Evolutionary conservation across 768 basidiomycete species (phyloP).

Genomic region (Boletus fagicola): DNA sequence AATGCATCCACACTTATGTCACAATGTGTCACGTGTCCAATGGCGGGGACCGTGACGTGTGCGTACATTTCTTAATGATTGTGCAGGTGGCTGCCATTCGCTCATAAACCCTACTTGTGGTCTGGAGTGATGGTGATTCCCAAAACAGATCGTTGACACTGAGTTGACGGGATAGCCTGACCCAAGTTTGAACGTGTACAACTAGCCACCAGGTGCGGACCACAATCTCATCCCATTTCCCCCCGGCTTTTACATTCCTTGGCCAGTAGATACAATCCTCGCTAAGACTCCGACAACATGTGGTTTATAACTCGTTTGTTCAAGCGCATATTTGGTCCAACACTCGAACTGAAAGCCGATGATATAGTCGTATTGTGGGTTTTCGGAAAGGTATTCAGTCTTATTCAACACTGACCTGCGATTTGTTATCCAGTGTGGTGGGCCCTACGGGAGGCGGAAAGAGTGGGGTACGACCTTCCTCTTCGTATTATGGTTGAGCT

Average conservation of each 20-base stretch:
- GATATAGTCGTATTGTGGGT: slow-evolving; percentile 24
- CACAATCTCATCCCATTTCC: neutral
- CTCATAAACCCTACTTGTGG: neutral
- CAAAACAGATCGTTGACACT: neutral
- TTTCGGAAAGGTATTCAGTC: neutral
- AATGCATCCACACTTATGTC: no score
- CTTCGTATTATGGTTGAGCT: neutral
- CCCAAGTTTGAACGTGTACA: neutral
- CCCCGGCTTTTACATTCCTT: no score
- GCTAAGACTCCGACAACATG: neutral
- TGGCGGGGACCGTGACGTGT: no score
- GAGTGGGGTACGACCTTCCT: slow-evolving; percentile 11
- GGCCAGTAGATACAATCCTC: neutral
- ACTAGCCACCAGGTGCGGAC: neutral
- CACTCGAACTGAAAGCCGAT: neutral
- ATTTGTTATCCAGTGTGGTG: slow-evolving; percentile 7
- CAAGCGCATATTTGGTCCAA: neutral
- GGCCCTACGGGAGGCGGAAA: slow-evolving; percentile 23
- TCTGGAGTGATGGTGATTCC: neutral
- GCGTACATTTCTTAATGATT: neutral
- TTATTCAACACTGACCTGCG: neutral
- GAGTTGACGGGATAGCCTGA: neutral
- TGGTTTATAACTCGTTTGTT: no score
- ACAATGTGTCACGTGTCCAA: no score
- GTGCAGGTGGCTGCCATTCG: neutral